Evolutionary conservation across 768 basidiomycete species (phyloP).

Genomic region (Leucogyrophana mollusca): DNA sequence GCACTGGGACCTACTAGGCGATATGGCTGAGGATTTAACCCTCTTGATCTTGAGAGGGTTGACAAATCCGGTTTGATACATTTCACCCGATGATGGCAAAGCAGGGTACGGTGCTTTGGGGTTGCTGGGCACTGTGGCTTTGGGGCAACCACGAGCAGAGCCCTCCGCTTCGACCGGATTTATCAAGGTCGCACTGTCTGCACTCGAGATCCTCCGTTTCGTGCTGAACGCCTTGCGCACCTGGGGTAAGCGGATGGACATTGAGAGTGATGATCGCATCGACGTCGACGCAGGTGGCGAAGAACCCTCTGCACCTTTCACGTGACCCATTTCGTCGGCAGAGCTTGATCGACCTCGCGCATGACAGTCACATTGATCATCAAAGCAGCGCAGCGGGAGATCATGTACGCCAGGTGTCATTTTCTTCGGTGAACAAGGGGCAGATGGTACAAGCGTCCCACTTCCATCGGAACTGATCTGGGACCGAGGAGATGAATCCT

Average conservation of each 20-base stretch:
- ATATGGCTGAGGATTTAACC: conserved; percentile 14
- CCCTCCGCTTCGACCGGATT: not conserved
- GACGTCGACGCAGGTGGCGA: not conserved
- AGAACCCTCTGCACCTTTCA: not conserved
- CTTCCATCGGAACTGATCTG: not conserved
- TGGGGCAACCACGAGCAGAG: not conserved
- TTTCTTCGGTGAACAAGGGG: not conserved
- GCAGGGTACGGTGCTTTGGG: not conserved
- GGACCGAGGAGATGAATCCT: not conserved
- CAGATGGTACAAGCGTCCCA: not conserved
- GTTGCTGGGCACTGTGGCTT: not conserved
- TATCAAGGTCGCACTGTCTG: not conserved
- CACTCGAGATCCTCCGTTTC: conserved; percentile 9
- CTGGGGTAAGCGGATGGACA: conserved; percentile 6
- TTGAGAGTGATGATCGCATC: not conserved
- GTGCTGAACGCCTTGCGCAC: conserved; percentile 8
- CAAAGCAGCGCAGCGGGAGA: conserved; percentile 1
- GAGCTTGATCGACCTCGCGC: conserved; percentile 9
- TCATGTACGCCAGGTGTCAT: conserved; percentile 4
- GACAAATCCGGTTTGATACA: conserved; percentile 11
- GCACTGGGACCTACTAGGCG: too few species aligned
- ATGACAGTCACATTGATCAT: conserved; percentile 3
- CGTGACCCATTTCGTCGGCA: conserved; percentile 3
- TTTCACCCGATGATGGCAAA: conserved; percentile 1
- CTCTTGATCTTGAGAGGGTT: conserved; percentile 15